Base-by-base conservation (phyloP, 2,329 filamentous ascomycete species). In the Neurospora sp. region DNA sequence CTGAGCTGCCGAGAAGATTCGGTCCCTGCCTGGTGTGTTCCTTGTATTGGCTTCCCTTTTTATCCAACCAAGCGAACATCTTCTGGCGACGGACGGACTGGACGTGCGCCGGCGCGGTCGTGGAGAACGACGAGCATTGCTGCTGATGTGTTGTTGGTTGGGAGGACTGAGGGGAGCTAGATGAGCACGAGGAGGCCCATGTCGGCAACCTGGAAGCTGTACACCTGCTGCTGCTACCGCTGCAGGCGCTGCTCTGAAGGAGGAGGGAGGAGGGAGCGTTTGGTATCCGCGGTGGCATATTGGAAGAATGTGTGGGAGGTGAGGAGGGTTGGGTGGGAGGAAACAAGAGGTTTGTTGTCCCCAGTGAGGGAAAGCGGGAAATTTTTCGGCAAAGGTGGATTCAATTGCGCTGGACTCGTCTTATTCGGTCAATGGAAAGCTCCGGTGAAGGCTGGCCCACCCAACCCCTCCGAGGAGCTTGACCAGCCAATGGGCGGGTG, bases 1-100 rank as follows among this genome's bases (percentile, higher is more conserved):
- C 73, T 8, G 15, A 5, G 46, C 75, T 75, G 13, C 78, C 77
- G 1, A 85, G 74, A 73, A 85, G 84, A 68, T 77, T 78, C 1
- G 80, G 78, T 36, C 40, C 19, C 42, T n/a, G 8, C 43, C 28
- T 6, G 52, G 19, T 15, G 67, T 39, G 23, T 68, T 23, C 7
- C 66, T 62, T 70, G 43, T 76, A 74, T 19, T 66, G 17, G 8
- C 70, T 66, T 36, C 74, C 76, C 3, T 46, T 43, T 19, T 33
- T 68, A 52, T 73, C 73, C 33, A 77, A 66, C 81, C 81, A 85
- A 4, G 77, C 70, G 38, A 62, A 62, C 52, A 62, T 33, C 28
- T 36, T 62, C 52, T 62, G 52, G 52, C 52, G 52, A 62, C 52
- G 52, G 23, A 17, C 23, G 15, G 52, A 62, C 52, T 62, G 52